phyloP scores from a whole-genome alignment of 257 asterid species.

The Lavandula angustifolia region DNA sequence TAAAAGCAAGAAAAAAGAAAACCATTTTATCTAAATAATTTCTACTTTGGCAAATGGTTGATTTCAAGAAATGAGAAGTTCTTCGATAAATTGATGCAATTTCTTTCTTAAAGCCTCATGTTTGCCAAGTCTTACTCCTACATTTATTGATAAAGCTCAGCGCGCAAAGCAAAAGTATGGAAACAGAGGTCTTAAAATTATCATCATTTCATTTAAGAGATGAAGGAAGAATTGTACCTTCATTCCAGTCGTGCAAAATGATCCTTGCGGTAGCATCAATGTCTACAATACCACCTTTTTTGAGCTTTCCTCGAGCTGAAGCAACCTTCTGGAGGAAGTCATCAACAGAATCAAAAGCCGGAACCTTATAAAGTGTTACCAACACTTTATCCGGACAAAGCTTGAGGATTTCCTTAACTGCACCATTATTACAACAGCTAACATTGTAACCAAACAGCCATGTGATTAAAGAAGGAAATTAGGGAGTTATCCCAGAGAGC shows the following conservation, averaged over 20 bases:
- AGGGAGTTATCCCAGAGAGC: neutral
- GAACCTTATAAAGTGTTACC: constrained; percentile 72
- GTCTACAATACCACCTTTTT: constrained; percentile 90
- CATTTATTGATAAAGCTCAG: too few relatives aligned
- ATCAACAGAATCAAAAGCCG: constrained; percentile 73
- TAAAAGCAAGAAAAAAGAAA: too few relatives aligned
- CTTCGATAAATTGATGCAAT: too few relatives aligned
- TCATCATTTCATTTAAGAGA: neutral
- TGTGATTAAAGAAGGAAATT: neutral
- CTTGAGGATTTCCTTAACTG: constrained; percentile 90
- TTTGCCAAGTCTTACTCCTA: too few relatives aligned
- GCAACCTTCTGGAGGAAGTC: constrained; percentile 92
- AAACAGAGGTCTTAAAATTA: constrained; percentile 14
- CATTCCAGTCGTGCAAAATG: constrained; percentile 93
- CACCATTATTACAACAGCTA: constrained; percentile 32
- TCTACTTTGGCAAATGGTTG: too few relatives aligned
- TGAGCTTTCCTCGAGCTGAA: constrained; percentile 76
- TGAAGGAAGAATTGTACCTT: constrained; percentile 50
- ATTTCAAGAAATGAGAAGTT: too few relatives aligned
- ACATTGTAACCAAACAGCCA: constrained; percentile 12
- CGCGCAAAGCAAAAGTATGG: neutral
- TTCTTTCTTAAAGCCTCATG: too few relatives aligned
- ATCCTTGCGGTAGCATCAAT: constrained; percentile 85
- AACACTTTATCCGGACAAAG: constrained; percentile 68
- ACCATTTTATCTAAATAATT: too few relatives aligned